Base-by-base conservation (phyloP, 2,329 filamentous ascomycete species). In the Monosporascus sp. region DNA sequence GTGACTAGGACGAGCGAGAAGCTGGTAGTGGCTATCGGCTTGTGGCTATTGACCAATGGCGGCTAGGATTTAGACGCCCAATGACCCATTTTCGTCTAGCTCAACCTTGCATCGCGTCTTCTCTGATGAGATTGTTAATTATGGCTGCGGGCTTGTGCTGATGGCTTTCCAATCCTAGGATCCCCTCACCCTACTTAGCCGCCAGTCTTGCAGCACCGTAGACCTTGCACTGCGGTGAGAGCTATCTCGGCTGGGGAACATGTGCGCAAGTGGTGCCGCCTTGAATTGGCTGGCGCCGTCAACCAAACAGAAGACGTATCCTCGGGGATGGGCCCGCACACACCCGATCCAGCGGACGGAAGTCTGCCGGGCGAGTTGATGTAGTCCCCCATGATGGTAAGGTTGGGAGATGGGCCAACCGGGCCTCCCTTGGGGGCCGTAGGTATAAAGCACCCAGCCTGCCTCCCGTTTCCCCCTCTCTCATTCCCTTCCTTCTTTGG, bases 401-500 rank as follows among this genome's bases (percentile, higher is more conserved):
- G 24, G 42, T 46, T n/a, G 22, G 25, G 42, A 17, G 51, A 42
- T 37, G 25, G 48, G 55, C 51, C 59, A 60, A 58, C 59, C 60
- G 51, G 63, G 60, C 65, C 63, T 65, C 61, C 54, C 58, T 62
- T 62, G 61, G 59, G 60, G 65, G 64, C 68, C 67, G 55, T 63
- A 62, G 61, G 54, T 60, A 69, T 74, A 75, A 74, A 76, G 72
- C 69, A 69, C 62, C 55, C 60, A 64, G 62, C 62, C 60, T 62
- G 63, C 68, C 67, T 67, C 65, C 67, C 68, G 22, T 46, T 27
- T 68, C 65, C 66, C 64, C 62, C 63, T 62, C 66, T 64, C 64
- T 66, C 66, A 72, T 72, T 71, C 62, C 64, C 74, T 74, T 70
- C 72, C 73, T 65, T 82, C 83, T 78, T 78, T 78, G 86, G 84